Conservation (phyloP, 2,329 filamentous ascomycete genomes). For the Monosporascus sp. region DNA sequence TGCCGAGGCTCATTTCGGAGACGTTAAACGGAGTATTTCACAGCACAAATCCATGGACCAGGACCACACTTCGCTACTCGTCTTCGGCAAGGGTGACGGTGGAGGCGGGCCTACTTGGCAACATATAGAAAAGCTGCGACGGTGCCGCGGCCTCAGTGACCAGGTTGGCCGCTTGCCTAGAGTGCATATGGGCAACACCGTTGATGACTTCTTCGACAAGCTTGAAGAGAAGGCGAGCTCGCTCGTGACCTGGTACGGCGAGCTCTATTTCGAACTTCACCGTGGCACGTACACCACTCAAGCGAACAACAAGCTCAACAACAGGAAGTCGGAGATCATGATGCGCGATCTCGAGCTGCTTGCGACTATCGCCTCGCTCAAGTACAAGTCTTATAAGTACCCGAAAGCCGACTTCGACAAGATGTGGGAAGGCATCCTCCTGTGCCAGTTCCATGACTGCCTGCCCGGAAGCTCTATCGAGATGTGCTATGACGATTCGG, state of each 20-base stretch:
- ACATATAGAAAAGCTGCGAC: conserved; percentile 88
- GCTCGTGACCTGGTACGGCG: conserved; percentile 94
- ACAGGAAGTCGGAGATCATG: conserved; percentile 77
- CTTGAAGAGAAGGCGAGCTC: conserved; percentile 74
- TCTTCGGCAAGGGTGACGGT: conserved; percentile 95
- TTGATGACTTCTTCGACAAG: conserved; percentile 89
- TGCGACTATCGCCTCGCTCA: conserved; percentile 77
- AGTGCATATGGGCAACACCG: conserved; percentile 81
- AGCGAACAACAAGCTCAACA: conserved; percentile 94
- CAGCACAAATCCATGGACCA: conserved; percentile 96
- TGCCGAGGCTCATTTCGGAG: conserved; percentile 88
- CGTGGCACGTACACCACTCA: conserved; percentile 97
- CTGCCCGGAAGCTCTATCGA: conserved; percentile 91
- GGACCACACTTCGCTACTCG: conserved; percentile 82
- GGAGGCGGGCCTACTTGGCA: conserved; percentile 92
- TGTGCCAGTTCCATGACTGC: conserved; percentile 98
- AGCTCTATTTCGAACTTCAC: conserved; percentile 96
- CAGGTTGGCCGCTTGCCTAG: conserved; percentile 77
- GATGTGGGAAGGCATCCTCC: conserved; percentile 89
- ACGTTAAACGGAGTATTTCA: conserved; percentile 81
- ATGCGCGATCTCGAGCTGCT: conserved; percentile 84
- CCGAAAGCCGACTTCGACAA: conserved; percentile 90
- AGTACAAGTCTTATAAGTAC: conserved; percentile 71
- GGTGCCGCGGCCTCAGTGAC: conserved; percentile 88
- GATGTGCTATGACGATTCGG: conserved; percentile 97